Evolutionary conservation across 106 monocot species (phyloP).

Genomic region (Phalaenopsis equestris): DNA sequence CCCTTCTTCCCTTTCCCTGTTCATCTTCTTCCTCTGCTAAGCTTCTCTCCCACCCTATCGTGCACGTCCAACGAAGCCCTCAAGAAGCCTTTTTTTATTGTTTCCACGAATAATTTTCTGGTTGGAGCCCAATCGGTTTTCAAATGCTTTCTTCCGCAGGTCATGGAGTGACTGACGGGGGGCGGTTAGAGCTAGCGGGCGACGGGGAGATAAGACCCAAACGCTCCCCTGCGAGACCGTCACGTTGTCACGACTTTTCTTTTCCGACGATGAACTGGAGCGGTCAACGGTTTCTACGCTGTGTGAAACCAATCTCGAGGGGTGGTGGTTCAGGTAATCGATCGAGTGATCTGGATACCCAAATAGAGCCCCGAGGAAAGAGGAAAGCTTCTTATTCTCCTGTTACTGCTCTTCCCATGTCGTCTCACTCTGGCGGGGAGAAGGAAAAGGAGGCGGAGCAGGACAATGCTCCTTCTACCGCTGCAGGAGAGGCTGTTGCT

Average conservation of each 20-base stretch:
- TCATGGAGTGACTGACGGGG: neutral
- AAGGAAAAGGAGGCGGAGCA: neutral
- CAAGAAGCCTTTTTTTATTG: neutral
- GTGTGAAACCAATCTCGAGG: slow-evolving; percentile 11
- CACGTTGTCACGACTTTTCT: slow-evolving; percentile 37
- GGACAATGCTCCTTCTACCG: neutral
- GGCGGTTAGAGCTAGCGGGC: neutral
- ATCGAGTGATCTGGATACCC: neutral
- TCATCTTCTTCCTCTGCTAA: neutral
- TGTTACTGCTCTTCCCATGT: neutral
- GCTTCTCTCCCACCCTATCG: neutral
- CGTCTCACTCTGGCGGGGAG: neutral
- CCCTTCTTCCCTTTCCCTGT: neutral
- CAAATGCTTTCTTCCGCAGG: neutral
- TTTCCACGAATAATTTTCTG: neutral
- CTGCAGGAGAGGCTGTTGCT: neutral
- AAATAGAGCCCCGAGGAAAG: neutral
- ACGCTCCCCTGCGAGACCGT: neutral
- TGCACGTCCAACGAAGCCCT: neutral
- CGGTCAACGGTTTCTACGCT: slow-evolving; percentile 28
- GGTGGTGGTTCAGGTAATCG: neutral
- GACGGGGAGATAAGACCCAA: neutral
- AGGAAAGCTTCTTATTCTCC: neutral
- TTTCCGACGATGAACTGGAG: slow-evolving; percentile 46
- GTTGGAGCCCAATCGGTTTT: neutral